Evolutionary conservation across 2,329 filamentous ascomycete genomes (phyloP).

Genomic region (Fusarium sp.): DNA sequence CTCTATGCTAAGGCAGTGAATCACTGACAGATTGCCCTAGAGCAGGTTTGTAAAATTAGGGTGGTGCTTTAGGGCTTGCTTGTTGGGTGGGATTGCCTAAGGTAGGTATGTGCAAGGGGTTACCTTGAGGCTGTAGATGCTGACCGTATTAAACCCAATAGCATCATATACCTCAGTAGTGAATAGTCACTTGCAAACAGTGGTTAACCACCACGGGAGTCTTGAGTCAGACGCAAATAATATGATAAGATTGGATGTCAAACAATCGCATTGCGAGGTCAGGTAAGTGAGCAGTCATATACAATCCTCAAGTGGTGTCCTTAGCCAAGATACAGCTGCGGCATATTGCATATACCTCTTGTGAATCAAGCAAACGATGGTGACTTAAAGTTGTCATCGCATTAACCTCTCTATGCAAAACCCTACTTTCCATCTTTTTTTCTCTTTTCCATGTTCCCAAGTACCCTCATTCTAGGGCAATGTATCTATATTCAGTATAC

Average conservation of each 20-base stretch:
- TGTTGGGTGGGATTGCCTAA: no score
- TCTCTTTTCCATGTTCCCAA: slow-evolving; percentile 21
- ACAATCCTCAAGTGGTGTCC: not conserved
- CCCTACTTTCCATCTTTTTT: slow-evolving; percentile 15
- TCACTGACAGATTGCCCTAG: not conserved
- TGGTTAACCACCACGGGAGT: not conserved
- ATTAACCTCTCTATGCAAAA: slow-evolving; percentile 24
- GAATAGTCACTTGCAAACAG: not conserved
- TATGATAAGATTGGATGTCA: not conserved
- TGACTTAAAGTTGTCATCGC: slow-evolving; percentile 17
- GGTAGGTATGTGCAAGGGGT: no score
- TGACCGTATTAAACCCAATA: no score
- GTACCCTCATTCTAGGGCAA: slow-evolving; percentile 10
- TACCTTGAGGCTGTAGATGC: no score
- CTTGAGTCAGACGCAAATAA: no score
- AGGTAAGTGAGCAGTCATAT: not conserved
- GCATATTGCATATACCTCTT: slow-evolving; percentile 19
- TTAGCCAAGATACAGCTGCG: slow-evolving; percentile 29
- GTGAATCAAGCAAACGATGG: slow-evolving; percentile 13
- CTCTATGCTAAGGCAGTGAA: slow-evolving; percentile 3
- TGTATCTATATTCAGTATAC: slow-evolving; percentile 14
- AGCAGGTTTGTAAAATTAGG: no score
- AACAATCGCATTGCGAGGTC: not conserved
- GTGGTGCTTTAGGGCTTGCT: not conserved
- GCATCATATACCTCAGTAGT: no score